Base-by-base conservation (phyloP, 306 rosid species). In the Echinosophora koreensis region DNA sequence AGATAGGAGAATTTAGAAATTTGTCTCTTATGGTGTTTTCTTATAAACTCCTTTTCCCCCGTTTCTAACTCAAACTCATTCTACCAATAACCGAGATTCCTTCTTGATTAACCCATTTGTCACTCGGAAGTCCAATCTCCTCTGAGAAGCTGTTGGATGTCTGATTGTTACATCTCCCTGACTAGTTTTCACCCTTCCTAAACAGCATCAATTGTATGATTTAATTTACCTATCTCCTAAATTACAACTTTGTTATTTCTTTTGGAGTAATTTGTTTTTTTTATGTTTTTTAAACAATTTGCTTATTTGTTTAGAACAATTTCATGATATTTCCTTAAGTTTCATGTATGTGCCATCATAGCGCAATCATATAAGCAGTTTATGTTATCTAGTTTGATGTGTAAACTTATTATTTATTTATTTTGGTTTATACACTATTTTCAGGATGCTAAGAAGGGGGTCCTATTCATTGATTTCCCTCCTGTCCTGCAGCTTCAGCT, bases 381-480 rank as follows among this genome's bases (percentile, higher is more conserved):
- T 64, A 49, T 73, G 58, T 18, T 70, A 28, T 69, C 28, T 39
- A 42, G 28, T 72, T 67, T 72, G 46, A 72, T 2, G 13, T 69
- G 47, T 27, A 12, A 16, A 56, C 79, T 70, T 32, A 71, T 22
- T 22, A 42, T 83, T 41, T 22, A 42, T 83, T 41, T 61, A 71
- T 9, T 17, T 1, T 56, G 37, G 14, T 28, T 72, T 38, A 3
- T 49, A 41, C 76, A 65, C 73, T 59, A 62, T 54, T 86, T 86
- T 81, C 93, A 96, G 99, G 98, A 92, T 87, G 99, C 99, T 61
- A 96, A 82, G 93, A 96, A 96, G 81, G 99, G 99, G 66, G 98
- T 92, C 35, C 77, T 96, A 50, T 96, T 96, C 80, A 96, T 91
- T 54, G 99, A 96, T 78, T 96, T 96, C 49, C 99, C 99, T 4